Percentiles rank a stretch among this genome's conserved stretches.
These are phyloP conservation scores for Clarireedia homoeocarpa DNA, from an alignment of 2,329 filamentous ascomycete species.

Conservation along the genomic window DNA sequence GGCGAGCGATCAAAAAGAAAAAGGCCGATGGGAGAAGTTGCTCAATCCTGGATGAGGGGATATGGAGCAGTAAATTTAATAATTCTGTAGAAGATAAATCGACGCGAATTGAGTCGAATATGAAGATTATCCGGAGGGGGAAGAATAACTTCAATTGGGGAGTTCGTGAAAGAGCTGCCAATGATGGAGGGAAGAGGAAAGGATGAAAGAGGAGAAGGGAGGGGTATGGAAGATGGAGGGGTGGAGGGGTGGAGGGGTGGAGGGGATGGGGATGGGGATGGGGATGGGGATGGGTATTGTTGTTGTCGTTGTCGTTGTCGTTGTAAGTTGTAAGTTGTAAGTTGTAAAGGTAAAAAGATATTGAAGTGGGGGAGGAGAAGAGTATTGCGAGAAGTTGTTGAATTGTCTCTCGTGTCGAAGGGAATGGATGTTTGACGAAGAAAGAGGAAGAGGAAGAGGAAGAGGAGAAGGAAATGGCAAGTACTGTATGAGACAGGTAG, in stretches of 20 bases:
- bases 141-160: not conserved
- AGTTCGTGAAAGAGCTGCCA: not conserved
- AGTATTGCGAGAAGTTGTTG: too few relatives aligned
- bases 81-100: not conserved
- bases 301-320: too few relatives aligned
- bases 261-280: too few relatives aligned
- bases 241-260: too few relatives aligned
- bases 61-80: not conserved
- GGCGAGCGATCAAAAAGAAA: slow-evolving; percentile 7
- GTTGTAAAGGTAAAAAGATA: too few relatives aligned
- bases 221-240: not conserved
- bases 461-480: not conserved
- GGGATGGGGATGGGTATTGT: too few relatives aligned
- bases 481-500: not conserved
- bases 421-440: not conserved
- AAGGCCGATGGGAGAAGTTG: slow-evolving; percentile 12
- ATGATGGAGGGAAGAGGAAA: not conserved
- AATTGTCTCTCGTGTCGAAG: too few relatives aligned
- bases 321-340: too few relatives aligned
- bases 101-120: slow-evolving; percentile 1
- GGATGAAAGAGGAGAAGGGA: not conserved
- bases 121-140: not conserved
- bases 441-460: slow-evolving; percentile 1
- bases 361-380: too few relatives aligned
- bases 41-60: not conserved